Conservation (phyloP, 805 yeast genomes). For the Teunomyces cretensis region DNA sequence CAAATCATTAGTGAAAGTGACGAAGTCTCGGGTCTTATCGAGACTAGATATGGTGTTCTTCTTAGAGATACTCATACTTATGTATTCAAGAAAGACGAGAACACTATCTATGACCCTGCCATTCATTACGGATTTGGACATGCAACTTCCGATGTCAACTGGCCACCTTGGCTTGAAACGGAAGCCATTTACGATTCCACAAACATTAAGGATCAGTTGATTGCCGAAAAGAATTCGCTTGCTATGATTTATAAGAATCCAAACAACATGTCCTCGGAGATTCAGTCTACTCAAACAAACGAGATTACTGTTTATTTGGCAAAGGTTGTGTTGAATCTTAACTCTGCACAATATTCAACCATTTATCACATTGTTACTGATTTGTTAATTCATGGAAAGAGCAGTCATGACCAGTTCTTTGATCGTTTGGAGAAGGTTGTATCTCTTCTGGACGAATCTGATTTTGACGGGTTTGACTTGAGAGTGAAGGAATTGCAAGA, state of each 20-base stretch:
- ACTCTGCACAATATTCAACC: slow-evolving; percentile 38
- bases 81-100: slow-evolving; percentile 42
- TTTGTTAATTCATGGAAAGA: slow-evolving; percentile 29
- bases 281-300: slow-evolving; percentile 20
- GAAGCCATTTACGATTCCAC: slow-evolving; percentile 50
- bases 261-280: slow-evolving; percentile 47
- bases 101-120: slow-evolving; percentile 16
- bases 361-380: slow-evolving; percentile 36
- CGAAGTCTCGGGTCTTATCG: slow-evolving; percentile 44
- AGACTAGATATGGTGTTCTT: slow-evolving; percentile 55
- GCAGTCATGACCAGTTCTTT: slow-evolving; percentile 28
- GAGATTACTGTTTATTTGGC: slow-evolving; percentile 34
- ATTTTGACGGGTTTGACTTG: slow-evolving; percentile 34
- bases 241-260: slow-evolving; percentile 51
- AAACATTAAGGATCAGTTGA: slow-evolving; percentile 23
- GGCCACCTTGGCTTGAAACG: slow-evolving; percentile 91
- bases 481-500: slow-evolving; percentile 31
- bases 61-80: slow-evolving; percentile 57
- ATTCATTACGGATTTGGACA: slow-evolving; percentile 12
- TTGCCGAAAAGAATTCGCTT: slow-evolving; percentile 35
- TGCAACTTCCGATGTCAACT: slow-evolving; percentile 40
- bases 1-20: slow-evolving; percentile 32
- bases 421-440: slow-evolving; percentile 41
- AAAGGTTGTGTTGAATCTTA: slow-evolving; percentile 38
- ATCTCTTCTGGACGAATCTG: slow-evolving; percentile 35